phyloP scores from a whole-genome alignment of 441 rosid genomes.

The Gossypium laxum region DNA sequence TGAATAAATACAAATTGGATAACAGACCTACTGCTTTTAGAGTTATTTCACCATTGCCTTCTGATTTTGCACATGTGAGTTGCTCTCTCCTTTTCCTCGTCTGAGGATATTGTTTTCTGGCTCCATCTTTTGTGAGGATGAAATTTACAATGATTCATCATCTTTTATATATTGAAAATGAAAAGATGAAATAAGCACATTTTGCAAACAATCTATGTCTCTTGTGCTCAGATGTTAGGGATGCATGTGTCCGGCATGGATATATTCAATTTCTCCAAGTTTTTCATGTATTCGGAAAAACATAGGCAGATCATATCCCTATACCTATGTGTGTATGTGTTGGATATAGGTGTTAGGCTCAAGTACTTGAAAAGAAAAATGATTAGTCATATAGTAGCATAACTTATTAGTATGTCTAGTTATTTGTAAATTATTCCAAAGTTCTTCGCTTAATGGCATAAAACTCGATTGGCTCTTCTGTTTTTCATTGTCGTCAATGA shows the following conservation, averaged over 20 bases:
- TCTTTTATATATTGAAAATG: background rate
- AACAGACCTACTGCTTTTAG: slow-evolving; percentile 69
- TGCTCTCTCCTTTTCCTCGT: slow-evolving; percentile 18
- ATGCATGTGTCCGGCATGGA: background rate
- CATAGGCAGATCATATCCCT: background rate
- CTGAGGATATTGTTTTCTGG: background rate
- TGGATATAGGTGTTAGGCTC: background rate
- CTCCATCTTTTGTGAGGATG: background rate
- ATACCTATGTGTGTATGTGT: background rate
- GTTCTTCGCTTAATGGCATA: background rate
- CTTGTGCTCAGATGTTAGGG: background rate
- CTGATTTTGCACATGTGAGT: slow-evolving; percentile 67
- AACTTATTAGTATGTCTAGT: background rate
- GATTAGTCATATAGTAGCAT: background rate
- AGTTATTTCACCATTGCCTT: slow-evolving; percentile 65
- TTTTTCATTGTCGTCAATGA: background rate
- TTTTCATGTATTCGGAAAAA: background rate
- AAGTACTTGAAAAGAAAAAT: too few relatives aligned
- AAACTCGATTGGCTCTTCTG: background rate
- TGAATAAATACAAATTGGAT: slow-evolving; percentile 73
- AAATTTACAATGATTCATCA: background rate
- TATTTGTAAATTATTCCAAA: background rate
- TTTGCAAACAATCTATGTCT: background rate
- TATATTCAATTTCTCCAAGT: background rate
- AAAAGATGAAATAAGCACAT: background rate